These are phyloP conservation scores for Syncephalastrum monosporum DNA, from an alignment of 371 early-diverging fungal species.

Conservation along the genomic window DNA sequence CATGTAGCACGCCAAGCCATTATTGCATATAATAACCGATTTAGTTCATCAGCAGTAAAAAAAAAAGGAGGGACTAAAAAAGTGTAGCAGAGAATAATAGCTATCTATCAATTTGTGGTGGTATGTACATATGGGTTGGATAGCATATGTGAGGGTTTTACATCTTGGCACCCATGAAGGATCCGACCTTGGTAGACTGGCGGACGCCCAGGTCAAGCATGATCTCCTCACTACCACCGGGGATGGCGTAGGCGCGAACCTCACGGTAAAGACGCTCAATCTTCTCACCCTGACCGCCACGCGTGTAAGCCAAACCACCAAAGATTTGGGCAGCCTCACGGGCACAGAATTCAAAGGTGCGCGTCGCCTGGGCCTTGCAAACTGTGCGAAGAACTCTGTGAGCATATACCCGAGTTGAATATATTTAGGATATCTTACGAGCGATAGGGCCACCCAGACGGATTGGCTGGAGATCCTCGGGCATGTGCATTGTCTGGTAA, in stretches of 20 bases:
- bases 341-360: conserved; percentile 83
- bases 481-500: conserved; percentile 68
- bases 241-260: conserved; percentile 84
- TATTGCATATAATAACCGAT: no score
- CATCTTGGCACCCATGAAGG: conserved; percentile 62
- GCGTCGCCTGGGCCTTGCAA: conserved; percentile 82
- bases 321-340: conserved; percentile 90
- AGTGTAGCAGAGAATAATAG: no score
- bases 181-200: conserved; percentile 61
- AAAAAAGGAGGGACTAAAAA: not conserved
- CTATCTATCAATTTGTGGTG: no score
- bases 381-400: conserved; percentile 17
- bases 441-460: conserved; percentile 89
- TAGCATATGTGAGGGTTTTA: conserved; percentile 6
- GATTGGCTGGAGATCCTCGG: conserved; percentile 61
- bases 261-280: conserved; percentile 85
- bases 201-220: conserved; percentile 70
- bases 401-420: not conserved
- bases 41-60: no score
- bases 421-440: not conserved
- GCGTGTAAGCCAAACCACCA: conserved; percentile 82
- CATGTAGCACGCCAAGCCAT: no score
- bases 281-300: conserved; percentile 83
- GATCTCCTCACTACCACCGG: conserved; percentile 83
- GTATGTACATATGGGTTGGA: no score